Evolutionary conservation across 1,284 basidiomycete genomes (phyloP).

Genomic region (Acaromyces ingoldii): DNA sequence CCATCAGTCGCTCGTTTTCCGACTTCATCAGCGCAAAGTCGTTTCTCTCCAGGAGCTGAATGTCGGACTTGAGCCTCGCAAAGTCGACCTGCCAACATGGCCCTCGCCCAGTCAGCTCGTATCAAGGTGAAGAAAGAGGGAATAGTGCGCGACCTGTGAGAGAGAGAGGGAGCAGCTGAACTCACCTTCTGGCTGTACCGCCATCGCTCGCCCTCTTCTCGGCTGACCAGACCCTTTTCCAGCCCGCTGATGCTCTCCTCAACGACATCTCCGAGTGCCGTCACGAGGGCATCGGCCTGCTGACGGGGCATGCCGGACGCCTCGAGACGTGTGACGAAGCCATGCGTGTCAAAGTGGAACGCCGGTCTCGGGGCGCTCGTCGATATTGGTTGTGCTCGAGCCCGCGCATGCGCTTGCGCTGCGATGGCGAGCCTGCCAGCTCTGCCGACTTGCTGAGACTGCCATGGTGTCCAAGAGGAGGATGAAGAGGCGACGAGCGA

Average conservation of each 20-base stretch:
- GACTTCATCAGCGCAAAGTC: slow-evolving; percentile 92
- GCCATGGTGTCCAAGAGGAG: too few relatives aligned
- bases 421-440: too few relatives aligned
- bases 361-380: background rate
- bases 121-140: background rate
- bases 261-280: slow-evolving; percentile 43
- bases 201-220: slow-evolving; percentile 46
- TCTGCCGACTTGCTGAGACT: too few relatives aligned
- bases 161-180: background rate
- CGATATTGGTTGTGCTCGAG: too few relatives aligned
- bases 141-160: background rate
- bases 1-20: slow-evolving; percentile 84
- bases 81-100: slow-evolving; percentile 82
- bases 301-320: slow-evolving; percentile 42
- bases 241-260: slow-evolving; percentile 46
- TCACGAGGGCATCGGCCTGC: slow-evolving; percentile 47
- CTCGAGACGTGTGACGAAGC: slow-evolving; percentile 45
- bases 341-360: slow-evolving; percentile 46
- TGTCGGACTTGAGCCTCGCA: slow-evolving; percentile 89
- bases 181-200: slow-evolving; percentile 47
- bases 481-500: too few relatives aligned
- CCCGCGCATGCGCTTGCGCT: too few relatives aligned
- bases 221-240: slow-evolving; percentile 40
- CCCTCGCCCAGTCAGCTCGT: background rate
- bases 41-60: slow-evolving; percentile 95